Evolutionary conservation across 805 yeast genomes (phyloP).

Genomic region (Yamadazyma paraphyllophila): DNA sequence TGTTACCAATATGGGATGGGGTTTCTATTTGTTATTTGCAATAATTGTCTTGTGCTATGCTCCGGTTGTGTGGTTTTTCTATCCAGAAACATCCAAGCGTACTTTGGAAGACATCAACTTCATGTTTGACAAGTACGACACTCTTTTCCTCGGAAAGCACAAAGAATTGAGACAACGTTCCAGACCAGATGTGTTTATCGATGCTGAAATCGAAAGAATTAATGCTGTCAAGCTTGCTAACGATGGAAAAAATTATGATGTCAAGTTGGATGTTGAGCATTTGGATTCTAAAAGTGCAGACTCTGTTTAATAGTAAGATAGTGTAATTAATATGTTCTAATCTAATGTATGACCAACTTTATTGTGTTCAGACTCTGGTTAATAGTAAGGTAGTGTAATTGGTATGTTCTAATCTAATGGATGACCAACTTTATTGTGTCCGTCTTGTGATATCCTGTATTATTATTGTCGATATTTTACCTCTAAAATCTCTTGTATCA

Average conservation of each 20-base stretch:
- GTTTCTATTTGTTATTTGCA: slow-evolving; percentile 15
- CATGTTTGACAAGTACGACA: slow-evolving; percentile 15
- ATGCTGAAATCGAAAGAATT: slow-evolving; percentile 16
- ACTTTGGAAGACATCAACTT: slow-evolving; percentile 46
- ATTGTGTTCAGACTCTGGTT: neutral
- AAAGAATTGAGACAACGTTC: slow-evolving; percentile 15
- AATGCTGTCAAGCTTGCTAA: slow-evolving; percentile 8
- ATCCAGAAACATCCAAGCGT: slow-evolving; percentile 75
- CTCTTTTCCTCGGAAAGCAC: slow-evolving; percentile 15
- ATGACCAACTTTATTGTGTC: too few species aligned
- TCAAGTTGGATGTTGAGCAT: slow-evolving; percentile 7
- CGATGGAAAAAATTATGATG: slow-evolving; percentile 4
- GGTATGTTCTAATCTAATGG: neutral
- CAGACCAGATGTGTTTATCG: slow-evolving; percentile 14
- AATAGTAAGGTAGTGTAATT: neutral
- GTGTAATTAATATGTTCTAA: neutral
- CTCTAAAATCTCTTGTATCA: too few species aligned
- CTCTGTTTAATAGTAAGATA: neutral
- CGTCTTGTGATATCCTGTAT: too few species aligned
- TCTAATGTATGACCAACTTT: neutral
- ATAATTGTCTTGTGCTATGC: slow-evolving; percentile 13
- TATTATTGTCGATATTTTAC: too few species aligned
- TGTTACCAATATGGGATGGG: slow-evolving; percentile 15
- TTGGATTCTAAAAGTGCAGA: slow-evolving; percentile 1
- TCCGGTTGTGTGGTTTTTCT: slow-evolving; percentile 47